phyloP scores from a whole-genome alignment of 495 filamentous ascomycete species.

The Hypoxylon lienhwacheense region DNA sequence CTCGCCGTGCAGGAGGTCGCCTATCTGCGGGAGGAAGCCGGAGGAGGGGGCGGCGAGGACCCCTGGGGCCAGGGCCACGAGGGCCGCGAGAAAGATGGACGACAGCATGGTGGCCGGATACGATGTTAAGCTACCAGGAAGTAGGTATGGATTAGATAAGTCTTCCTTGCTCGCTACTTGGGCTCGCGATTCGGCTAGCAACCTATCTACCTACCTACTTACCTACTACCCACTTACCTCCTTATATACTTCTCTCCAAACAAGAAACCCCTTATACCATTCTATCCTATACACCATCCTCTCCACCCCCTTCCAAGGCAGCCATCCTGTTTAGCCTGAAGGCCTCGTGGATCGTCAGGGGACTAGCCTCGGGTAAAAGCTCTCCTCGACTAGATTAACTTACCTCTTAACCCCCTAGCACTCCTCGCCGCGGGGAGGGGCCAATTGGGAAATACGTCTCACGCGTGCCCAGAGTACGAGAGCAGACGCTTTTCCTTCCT shows the following conservation, averaged over 20 bases:
- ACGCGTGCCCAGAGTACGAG: conserved; percentile 1
- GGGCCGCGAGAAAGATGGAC: conserved; percentile 44
- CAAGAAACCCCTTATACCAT: background rate
- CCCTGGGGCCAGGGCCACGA: conserved; percentile 38
- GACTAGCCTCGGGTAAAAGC: conserved; percentile 27
- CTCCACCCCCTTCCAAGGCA: background rate
- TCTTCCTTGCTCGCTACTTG: background rate
- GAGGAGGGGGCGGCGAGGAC: conserved; percentile 45
- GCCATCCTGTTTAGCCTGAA: conserved; percentile 37
- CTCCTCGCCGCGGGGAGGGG: too few relatives aligned
- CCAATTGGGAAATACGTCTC: conserved; percentile 28
- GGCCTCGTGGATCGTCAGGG: conserved; percentile 30
- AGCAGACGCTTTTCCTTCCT: background rate
- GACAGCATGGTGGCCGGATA: conserved; percentile 43
- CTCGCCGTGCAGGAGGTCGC: conserved; percentile 40
- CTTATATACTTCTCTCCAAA: conserved; percentile 25
- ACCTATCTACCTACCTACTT: too few relatives aligned
- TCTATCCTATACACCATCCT: too few relatives aligned
- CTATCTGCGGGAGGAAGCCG: conserved; percentile 44
- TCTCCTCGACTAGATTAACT: conserved; percentile 28
- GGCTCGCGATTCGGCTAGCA: background rate
- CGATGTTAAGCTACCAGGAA: background rate
- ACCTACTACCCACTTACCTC: too few relatives aligned
- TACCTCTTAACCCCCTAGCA: conserved; percentile 27
- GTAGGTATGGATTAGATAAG: conserved; percentile 3